Evolutionary conservation across 75 land plant genomes (phyloP).

Genomic region (Sequoiadendron giganteum): DNA sequence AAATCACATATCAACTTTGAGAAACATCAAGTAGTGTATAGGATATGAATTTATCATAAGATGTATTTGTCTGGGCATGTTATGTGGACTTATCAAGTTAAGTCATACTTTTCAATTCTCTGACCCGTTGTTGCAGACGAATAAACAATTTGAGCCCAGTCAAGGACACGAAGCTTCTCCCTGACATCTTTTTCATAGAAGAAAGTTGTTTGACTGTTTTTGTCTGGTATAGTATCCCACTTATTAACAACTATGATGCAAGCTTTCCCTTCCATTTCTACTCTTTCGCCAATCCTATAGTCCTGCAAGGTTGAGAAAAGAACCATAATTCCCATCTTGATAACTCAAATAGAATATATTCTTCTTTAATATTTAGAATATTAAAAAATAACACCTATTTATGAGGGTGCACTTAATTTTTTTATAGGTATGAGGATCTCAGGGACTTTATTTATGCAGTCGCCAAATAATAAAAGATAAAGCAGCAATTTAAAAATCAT

Average conservation of each 20-base stretch:
- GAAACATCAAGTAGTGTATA: background rate
- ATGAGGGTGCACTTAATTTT: background rate
- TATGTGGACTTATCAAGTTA: background rate
- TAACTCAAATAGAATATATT: background rate
- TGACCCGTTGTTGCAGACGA: constrained; percentile 86
- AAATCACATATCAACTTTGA: background rate
- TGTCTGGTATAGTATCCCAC: constrained; percentile 97
- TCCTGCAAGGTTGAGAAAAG: constrained; percentile 44
- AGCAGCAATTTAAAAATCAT: background rate
- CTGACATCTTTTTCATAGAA: constrained; percentile 89
- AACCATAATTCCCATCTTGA: background rate
- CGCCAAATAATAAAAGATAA: background rate
- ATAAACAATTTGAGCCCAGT: constrained; percentile 98
- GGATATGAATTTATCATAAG: background rate
- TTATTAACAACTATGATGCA: constrained; percentile 96
- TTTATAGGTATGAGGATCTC: background rate
- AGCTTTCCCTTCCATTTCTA: constrained; percentile 93
- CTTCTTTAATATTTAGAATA: background rate
- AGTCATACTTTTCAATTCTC: constrained; percentile 66
- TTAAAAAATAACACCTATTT: background rate
- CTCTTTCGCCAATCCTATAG: constrained; percentile 78
- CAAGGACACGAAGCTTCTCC: constrained; percentile 75
- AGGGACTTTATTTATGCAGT: background rate
- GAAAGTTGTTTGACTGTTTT: constrained; percentile 65
- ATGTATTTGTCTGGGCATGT: background rate